Percentiles rank a stretch among this genome's conserved stretches.
Conservation (phyloP, 768 basidiomycete species). For the Gyrodon lividus region DNA sequence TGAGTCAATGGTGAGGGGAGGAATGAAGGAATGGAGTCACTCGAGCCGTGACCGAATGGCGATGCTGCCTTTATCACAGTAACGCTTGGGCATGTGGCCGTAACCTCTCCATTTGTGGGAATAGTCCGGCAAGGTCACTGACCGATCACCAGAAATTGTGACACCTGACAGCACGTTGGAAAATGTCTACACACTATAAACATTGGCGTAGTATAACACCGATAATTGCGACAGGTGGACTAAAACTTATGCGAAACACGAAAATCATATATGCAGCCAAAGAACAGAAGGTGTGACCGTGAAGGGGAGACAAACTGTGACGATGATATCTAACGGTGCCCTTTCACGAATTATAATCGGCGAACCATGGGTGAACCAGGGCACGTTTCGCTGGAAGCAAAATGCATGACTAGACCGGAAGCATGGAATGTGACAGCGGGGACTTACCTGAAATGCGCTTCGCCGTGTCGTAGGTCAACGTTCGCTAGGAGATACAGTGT, state of each 20-base stretch:
- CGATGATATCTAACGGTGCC: not conserved
- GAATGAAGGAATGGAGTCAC: slow-evolving; percentile 22
- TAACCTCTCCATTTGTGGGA: slow-evolving; percentile 24
- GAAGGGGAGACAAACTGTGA: not conserved
- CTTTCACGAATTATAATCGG: slow-evolving; percentile 45
- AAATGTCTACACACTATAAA: slow-evolving; percentile 22
- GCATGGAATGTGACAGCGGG: not conserved
- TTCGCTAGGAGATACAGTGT: slow-evolving; percentile 41
- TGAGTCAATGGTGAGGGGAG: slow-evolving; percentile 9
- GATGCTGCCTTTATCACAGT: slow-evolving; percentile 31
- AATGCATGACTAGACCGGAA: slow-evolving; percentile 1
- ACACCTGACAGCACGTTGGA: too few relatives aligned
- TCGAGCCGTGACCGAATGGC: slow-evolving; percentile 32
- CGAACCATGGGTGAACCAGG: slow-evolving; percentile 47
- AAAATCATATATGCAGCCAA: slow-evolving; percentile 1
- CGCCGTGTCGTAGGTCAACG: slow-evolving; percentile 84
- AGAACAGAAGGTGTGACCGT: not conserved
- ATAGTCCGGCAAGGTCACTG: slow-evolving; percentile 17
- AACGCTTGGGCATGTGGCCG: slow-evolving; percentile 15
- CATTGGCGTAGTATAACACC: slow-evolving; percentile 24
- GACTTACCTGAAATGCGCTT: slow-evolving; percentile 86
- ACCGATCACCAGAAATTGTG: not conserved
- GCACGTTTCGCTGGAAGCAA: slow-evolving; percentile 53
- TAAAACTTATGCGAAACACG: slow-evolving; percentile 5
- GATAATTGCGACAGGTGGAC: not conserved